These are phyloP conservation scores for Wallacemonas collosoma DNA, from an alignment of 208 protist genomes.

Conservation along the genomic window DNA sequence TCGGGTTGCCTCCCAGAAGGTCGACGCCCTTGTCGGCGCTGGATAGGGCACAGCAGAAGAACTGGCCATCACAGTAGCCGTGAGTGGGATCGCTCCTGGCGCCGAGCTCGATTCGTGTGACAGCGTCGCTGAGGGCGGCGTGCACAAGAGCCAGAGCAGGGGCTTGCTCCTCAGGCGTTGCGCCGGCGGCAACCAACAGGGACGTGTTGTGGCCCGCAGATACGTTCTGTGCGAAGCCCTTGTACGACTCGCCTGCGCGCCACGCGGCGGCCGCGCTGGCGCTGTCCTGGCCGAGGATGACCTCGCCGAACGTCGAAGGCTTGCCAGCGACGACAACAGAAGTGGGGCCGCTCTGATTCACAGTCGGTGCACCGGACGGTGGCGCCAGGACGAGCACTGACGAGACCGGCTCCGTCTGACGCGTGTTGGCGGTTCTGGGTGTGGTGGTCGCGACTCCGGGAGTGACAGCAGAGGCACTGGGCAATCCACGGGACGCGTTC, in stretches of 20 bases:
- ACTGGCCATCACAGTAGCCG: constrained; percentile 44
- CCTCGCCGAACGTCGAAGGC: constrained; percentile 11
- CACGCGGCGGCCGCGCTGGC: constrained; percentile 7
- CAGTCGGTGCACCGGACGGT: not conserved
- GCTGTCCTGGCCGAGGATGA: constrained; percentile 7
- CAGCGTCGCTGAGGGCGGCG: constrained; percentile 29
- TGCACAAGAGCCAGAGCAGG: constrained; percentile 22
- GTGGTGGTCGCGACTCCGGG: not conserved
- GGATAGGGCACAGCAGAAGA: constrained; percentile 40
- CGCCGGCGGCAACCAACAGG: constrained; percentile 36
- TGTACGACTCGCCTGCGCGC: constrained; percentile 22
- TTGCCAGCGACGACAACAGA: constrained; percentile 4
- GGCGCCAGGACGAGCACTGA: constrained; percentile 5
- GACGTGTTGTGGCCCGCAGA: constrained; percentile 51
- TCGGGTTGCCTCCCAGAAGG: constrained; percentile 17
- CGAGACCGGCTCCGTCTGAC: constrained; percentile 9
- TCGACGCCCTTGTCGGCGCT: constrained; percentile 35
- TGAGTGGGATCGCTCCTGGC: constrained; percentile 27
- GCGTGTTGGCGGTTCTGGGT: not conserved
- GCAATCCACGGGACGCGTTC: not conserved
- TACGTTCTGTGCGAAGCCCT: constrained; percentile 33
- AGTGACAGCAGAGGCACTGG: not conserved
- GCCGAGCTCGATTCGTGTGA: constrained; percentile 29
- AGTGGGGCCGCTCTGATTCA: constrained; percentile 12
- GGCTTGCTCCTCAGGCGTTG: constrained; percentile 11